Base-by-base conservation (phyloP, 352 stramenopile genomes). In the Pythium phragmiticola region DNA sequence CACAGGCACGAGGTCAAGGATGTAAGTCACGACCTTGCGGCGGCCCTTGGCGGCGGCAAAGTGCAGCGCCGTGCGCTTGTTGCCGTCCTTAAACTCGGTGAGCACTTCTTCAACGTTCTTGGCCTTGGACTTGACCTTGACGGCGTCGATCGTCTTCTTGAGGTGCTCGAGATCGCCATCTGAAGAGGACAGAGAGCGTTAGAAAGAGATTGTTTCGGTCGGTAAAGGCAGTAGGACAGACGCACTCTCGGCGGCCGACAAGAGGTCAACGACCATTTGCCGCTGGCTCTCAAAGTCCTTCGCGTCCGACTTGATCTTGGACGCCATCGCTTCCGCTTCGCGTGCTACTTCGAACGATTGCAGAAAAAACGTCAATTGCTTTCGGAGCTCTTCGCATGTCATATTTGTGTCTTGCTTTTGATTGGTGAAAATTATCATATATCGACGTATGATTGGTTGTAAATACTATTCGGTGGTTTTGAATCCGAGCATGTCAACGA, bases 261-360 rank as follows among this genome's bases (percentile, higher is more conserved):
- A 77, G 42, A 94, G 72, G 46, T 91, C 76, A 23, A 70, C 70
- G 36, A 90, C 78, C n/a, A 94, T 66, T 68, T 94, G 75, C 69
- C 89, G 89, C 62, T 94, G 80, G 63, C 84, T 76, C 62, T 94
- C 77, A 70, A 86, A 94, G 65, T 91, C 72, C 63, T 75, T 80
- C 37, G 72, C 76, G 55, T 85, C 82, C 46, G 87, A 72, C 68
- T 90, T 86, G 51, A 80, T 70, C 65, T 84, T 75, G 30, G 66
- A 62, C 36, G 61, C 64, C 60, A 76, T 66, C 61, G 72, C 83
- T 33, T n/a, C 33, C n/a, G 5, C 5, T 14, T 37, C 16, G 21
- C n/a, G 12, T 7, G 4, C 28, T 7, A 1, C 7, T 16, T 34
- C 17, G 34, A 39, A 39, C 34, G 7, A 39, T 42, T 58, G 7